phyloP scores from a whole-genome alignment of 2,329 filamentous ascomycete species.

The Beauveria australis region DNA sequence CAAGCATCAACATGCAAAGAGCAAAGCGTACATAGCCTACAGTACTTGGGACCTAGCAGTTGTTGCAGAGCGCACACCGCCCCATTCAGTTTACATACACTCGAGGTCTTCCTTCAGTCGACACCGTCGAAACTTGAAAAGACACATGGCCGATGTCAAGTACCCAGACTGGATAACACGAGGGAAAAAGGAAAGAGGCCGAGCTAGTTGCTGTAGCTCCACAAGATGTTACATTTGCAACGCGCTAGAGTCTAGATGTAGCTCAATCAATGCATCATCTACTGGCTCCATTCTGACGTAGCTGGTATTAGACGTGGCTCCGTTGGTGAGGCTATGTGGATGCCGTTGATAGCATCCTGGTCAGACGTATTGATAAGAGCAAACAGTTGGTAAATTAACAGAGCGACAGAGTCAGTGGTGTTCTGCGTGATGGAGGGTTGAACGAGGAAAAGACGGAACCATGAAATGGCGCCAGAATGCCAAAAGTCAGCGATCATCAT shows the following conservation, averaged over 20 bases:
- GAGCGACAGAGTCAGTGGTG: background rate
- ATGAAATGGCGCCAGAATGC: background rate
- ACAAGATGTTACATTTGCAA: background rate
- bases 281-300: slow-evolving; percentile 7
- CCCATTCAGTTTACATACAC: background rate
- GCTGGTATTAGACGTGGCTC: slow-evolving; percentile 2
- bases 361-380: slow-evolving; percentile 4
- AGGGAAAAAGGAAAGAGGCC: background rate
- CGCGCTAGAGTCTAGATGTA: background rate
- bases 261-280: background rate
- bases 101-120: background rate
- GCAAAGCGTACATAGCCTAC: background rate
- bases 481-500: background rate
- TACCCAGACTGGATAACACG: background rate
- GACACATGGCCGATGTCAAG: background rate
- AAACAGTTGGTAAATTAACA: background rate
- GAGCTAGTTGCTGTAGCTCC: background rate
- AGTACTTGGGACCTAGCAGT: background rate
- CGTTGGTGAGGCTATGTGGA: slow-evolving; percentile 9
- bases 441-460: slow-evolving; percentile 6
- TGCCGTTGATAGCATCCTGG: slow-evolving; percentile 9
- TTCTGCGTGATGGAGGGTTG: background rate
- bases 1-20: background rate
- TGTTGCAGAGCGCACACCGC: background rate
- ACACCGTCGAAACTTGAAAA: background rate